Base-by-base conservation (phyloP, 345 rosid species). In the Murraya koenigii region DNA sequence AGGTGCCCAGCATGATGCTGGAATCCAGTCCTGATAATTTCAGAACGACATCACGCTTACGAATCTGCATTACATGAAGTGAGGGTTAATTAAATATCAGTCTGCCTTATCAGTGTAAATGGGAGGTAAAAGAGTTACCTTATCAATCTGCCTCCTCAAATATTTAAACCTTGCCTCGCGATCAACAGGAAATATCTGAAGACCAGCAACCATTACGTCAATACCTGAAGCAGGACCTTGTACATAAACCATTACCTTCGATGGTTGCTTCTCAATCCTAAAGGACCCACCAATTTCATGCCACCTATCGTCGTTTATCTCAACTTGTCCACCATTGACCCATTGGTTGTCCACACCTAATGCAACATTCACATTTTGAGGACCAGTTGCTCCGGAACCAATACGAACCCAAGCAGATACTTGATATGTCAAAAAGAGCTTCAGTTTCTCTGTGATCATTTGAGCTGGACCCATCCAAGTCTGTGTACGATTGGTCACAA, bases 391-490 rank as follows among this genome's bases (percentile, higher is more conserved):
- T 17, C 88, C 87, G 6, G 92, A 81, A 72, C 88, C 91, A 32
- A 92, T 85, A 87, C 87, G 89, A 60, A 91, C 97, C 99, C 99
- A 95, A 26, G 95, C 97, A 20, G 97, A 89, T 56, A 95, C 90
- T 85, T 95, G 99, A 84, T 95, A 95, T 59, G 97, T 91, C 85
- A 93, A 75, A 76, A 91, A 92, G 55, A 91, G 88, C 75, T 89
- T 85, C 73, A 93, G 80, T 84, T 87, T 93, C 38, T 91, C 96
- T 2, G 97, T 90, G 81, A 95, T 95, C 69, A 86, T 78, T 87
- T 95, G 99, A 62, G 97, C 98, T 63, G 99, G 99, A 61, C 99
- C 99, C 98, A 95, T 95, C 99, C 98, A 95, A 66, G 84, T 93
- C 73, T 92, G 94, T 11, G 98, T 88, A 44, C 99, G 89, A 79